These are phyloP conservation scores for Arabidopsis suecica DNA, from an alignment of 345 rosid species.

Conservation along the genomic window DNA sequence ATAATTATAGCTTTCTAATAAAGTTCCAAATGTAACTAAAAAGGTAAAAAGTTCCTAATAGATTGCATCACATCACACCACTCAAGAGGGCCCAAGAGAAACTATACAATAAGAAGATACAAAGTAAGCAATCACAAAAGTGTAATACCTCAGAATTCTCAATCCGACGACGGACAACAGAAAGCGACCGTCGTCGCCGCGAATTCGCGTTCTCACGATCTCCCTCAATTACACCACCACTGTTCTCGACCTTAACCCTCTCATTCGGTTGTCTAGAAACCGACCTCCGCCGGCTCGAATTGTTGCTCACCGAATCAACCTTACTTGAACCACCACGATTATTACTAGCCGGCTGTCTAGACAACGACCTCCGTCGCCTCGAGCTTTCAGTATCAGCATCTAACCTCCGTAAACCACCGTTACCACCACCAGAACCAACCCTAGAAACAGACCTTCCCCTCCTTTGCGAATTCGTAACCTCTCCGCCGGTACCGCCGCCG, in stretches of 20 bases:
- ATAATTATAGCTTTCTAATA: constrained; percentile 24
- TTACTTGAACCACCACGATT: constrained; percentile 6
- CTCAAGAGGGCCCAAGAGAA: constrained; percentile 34
- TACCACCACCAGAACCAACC: constrained; percentile 56
- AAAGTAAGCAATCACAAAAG: background rate
- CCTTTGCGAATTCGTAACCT: constrained; percentile 53
- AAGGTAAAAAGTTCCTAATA: background rate
- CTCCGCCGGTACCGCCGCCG: constrained; percentile 26
- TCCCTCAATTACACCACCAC: constrained; percentile 41
- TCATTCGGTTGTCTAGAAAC: constrained; percentile 46
- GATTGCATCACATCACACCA: constrained; percentile 9
- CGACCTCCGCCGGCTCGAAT: constrained; percentile 34
- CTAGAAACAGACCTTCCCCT: constrained; percentile 93
- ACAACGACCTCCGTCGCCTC: constrained; percentile 73
- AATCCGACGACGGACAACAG: constrained; percentile 64
- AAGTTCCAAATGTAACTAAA: constrained; percentile 32
- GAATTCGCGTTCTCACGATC: constrained; percentile 47
- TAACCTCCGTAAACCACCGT: constrained; percentile 50
- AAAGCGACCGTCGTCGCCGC: constrained; percentile 70
- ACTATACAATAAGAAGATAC: constrained; percentile 6
- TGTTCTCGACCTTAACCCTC: constrained; percentile 20
- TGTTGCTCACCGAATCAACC: constrained; percentile 15
- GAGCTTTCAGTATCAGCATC: constrained; percentile 52
- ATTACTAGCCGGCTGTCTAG: constrained; percentile 45
- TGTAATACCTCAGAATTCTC: constrained; percentile 80